phyloP scores from a whole-genome alignment of 1,284 basidiomycete species.

The Ceratobasidium sp. region DNA sequence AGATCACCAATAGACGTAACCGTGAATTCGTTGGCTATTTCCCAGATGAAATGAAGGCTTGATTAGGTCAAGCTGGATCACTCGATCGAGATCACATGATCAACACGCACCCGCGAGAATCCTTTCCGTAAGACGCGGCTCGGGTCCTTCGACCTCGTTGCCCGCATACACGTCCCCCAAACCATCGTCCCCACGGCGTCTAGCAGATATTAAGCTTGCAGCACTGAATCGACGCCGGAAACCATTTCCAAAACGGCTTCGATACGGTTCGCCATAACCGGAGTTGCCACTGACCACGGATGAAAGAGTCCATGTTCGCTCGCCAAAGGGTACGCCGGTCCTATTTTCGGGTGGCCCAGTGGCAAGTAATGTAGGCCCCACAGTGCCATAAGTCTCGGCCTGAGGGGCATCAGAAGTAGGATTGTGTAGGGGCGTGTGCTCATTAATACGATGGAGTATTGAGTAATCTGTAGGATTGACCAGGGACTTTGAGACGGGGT shows the following conservation, averaged over 20 bases:
- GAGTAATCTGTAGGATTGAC: too few relatives aligned
- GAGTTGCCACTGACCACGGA: conserved; percentile 22
- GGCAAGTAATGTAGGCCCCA: neutral
- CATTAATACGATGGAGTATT: neutral
- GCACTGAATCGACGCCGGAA: conserved; percentile 7
- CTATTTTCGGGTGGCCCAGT: neutral
- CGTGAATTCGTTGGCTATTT: conserved; percentile 81
- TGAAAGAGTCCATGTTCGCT: conserved; percentile 25
- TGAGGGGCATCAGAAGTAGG: neutral
- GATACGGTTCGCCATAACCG: conserved; percentile 25
- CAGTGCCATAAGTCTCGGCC: conserved; percentile 8
- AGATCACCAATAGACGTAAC: conserved; percentile 89
- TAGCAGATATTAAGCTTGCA: neutral
- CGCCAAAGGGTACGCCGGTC: conserved; percentile 17
- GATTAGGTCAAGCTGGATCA: neutral
- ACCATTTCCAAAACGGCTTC: conserved; percentile 14
- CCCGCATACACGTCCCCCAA: neutral
- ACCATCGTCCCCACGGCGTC: conserved; percentile 9
- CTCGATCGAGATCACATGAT: neutral
- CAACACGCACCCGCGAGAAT: conserved; percentile 66
- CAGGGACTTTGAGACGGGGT: too few relatives aligned
- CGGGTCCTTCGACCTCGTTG: conserved; percentile 1
- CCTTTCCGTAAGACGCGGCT: conserved; percentile 65
- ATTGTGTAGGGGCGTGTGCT: neutral
- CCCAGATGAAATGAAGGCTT: neutral